Evolutionary conservation across 2,329 filamentous ascomycete genomes (phyloP), one percentile per base, ranked within the genome.

Genomic region (Pseudogymnoascus sp.): DNA sequence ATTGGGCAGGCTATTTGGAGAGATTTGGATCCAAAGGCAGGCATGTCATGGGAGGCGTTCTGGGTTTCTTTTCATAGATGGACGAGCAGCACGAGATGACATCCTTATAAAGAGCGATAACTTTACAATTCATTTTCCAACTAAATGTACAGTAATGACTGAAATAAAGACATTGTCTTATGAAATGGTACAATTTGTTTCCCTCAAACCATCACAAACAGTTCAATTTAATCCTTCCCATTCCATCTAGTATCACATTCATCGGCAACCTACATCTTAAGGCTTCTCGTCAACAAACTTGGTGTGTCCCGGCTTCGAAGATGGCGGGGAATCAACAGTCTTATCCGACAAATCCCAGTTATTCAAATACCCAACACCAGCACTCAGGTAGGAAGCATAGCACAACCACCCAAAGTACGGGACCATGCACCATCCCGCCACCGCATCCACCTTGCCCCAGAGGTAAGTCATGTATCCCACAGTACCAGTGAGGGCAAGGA

Each of bases 371-470:
- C 87, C 86, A 2, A 85, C 81, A 0, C 85, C 85, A 1, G 83
- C 84, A 69, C 85, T 90, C 60, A 97, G 78, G 71, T 97, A 97
- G 0, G 89, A 91, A 33, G 92, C 92, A 71, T 95, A 97, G 60
- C 85, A 79, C 68, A 97, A 76, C 93, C 93, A 97, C 13, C 79
- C 89, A 26, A 95, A 76, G 71, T 97, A 97, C 0, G 92, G 93
- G 24, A 83, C 82, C 74, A 96, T 81, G 66, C 85, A 79, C 83
- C 84, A 92, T 13, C 85, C 89, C 17, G 90, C 85, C 6, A 85
- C 79, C 17, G 79, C 73, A 72, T 97, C 92, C 54, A 93, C 82
- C 65, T 84, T 79, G 64, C 84, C 84, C 86, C 90, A 97, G 62
- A 89, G 76, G 69, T 88, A 89, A 11, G 89, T 81, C 59, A 97